phyloP scores from a whole-genome alignment of 148 eudicot genomes.

The Rhododendron ferrugineum region DNA sequence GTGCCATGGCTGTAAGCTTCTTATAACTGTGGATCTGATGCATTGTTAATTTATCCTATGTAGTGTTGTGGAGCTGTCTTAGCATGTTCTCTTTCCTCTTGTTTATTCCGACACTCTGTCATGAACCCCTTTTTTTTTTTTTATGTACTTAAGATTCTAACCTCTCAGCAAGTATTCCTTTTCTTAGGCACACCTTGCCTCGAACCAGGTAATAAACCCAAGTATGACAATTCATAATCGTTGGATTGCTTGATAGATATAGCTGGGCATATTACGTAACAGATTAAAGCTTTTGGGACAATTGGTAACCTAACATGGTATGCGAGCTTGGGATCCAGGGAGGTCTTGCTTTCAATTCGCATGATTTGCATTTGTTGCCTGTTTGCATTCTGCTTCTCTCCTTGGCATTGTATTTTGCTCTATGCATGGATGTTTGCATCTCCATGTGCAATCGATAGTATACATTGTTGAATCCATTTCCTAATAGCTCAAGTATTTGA shows the following conservation, averaged over 20 bases:
- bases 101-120: not conserved
- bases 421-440: not conserved
- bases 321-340: not conserved
- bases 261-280: not conserved
- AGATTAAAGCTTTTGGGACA: not conserved
- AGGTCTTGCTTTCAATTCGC: not conserved
- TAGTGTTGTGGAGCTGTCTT: not conserved
- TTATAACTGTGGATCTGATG: conserved; percentile 7
- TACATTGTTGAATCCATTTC: not conserved
- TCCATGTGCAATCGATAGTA: not conserved
- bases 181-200: not conserved
- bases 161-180: not conserved
- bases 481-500: not conserved
- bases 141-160: conserved; percentile 14
- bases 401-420: not conserved
- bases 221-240: not conserved
- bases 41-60: not conserved
- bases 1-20: conserved; percentile 99
- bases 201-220: not conserved
- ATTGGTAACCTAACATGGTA: not conserved
- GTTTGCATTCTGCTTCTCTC: not conserved
- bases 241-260: not conserved
- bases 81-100: not conserved
- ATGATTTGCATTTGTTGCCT: not conserved
- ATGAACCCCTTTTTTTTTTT: not conserved